These are phyloP conservation scores for Cydonia oblonga DNA, from an alignment of 331 rosid species.

Conservation along the genomic window DNA sequence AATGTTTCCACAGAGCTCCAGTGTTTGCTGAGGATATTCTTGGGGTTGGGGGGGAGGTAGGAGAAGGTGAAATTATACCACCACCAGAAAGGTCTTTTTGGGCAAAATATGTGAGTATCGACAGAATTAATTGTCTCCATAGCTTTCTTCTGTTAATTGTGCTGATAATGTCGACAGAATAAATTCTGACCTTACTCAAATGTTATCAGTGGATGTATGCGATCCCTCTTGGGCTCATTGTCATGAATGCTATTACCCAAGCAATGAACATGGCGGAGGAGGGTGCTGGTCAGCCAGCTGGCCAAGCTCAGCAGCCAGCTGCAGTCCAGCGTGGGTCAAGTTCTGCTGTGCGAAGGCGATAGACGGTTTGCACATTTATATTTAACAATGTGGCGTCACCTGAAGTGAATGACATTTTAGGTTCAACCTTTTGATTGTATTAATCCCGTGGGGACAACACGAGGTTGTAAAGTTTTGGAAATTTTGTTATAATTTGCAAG, in stretches of 20 bases:
- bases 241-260: conserved; percentile 93
- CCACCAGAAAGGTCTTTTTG: conserved; percentile 81
- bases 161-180: neutral
- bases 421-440: conserved; percentile 8
- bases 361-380: conserved; percentile 18
- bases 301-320: conserved; percentile 46
- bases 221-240: conserved; percentile 90
- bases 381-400: neutral
- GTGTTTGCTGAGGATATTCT: conserved; percentile 66
- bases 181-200: neutral
- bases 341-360: conserved; percentile 62
- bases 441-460: conserved; percentile 11
- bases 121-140: neutral
- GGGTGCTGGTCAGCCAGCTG: conserved; percentile 48
- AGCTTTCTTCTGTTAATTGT: neutral
- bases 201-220: conserved; percentile 85
- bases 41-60: conserved; percentile 59
- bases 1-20: conserved; percentile 49
- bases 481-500: neutral
- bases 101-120: conserved; percentile 89
- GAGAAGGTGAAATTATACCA: conserved; percentile 53
- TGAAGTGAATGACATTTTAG: conserved; percentile 5
- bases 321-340: conserved; percentile 73
- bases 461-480: conserved; percentile 8
- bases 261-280: conserved; percentile 94